Evolutionary conservation across 495 filamentous ascomycete species (phyloP).

Genomic region (Talaromyces stipitatus): DNA sequence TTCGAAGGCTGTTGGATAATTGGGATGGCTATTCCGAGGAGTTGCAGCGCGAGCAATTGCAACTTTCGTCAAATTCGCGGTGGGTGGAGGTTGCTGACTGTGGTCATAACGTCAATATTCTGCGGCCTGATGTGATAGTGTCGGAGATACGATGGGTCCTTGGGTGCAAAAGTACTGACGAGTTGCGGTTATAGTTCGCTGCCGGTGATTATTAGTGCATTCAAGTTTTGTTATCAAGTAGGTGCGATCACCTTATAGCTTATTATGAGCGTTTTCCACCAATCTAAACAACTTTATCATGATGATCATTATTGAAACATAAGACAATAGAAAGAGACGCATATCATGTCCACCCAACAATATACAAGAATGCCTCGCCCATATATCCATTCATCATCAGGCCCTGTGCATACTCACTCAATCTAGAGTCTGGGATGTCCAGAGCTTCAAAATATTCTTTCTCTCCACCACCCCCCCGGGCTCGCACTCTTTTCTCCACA

Average conservation of each 20-base stretch:
- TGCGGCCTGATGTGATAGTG: conserved; percentile 39
- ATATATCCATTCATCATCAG: conserved; percentile 18
- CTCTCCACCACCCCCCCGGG: conserved; percentile 15
- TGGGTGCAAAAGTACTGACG: neutral
- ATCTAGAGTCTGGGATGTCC: conserved; percentile 14
- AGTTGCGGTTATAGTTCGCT: neutral
- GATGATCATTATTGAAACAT: neutral
- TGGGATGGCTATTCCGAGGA: conserved; percentile 29
- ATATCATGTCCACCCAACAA: conserved; percentile 24
- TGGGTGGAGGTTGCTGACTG: conserved; percentile 34
- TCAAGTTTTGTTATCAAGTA: too few species aligned
- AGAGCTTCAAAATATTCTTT: conserved; percentile 14
- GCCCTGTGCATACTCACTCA: conserved; percentile 27
- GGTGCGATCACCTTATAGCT: neutral
- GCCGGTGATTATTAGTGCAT: too few species aligned
- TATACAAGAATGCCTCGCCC: conserved; percentile 24
- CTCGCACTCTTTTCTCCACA: conserved; percentile 16
- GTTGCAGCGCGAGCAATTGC: conserved; percentile 38
- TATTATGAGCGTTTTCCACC: too few species aligned
- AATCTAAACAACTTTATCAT: too few species aligned
- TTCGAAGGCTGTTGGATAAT: conserved; percentile 23
- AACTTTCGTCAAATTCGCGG: conserved; percentile 24
- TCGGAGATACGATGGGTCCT: conserved; percentile 39
- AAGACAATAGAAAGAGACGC: neutral
- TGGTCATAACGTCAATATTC: conserved; percentile 42